Percentiles rank a stretch among this genome's conserved stretches.
These are phyloP conservation scores for Schoenoplectus tabernaemontani DNA, from an alignment of 202 grass and related monocot species.

Conservation along the genomic window DNA sequence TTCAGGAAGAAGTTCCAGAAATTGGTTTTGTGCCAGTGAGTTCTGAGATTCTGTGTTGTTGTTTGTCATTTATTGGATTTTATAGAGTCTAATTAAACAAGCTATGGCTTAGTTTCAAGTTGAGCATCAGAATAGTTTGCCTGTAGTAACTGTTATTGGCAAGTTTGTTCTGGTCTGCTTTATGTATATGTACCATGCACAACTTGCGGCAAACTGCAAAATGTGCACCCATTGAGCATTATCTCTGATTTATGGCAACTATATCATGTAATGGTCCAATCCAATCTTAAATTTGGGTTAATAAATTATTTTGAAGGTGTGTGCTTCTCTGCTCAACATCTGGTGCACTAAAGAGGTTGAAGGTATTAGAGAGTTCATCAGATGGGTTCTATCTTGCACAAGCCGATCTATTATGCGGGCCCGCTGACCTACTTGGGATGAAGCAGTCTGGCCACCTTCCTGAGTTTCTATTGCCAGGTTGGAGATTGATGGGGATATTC, in stretches of 20 bases:
- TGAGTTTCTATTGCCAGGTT: slow-evolving; percentile 90
- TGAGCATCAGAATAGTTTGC: neutral
- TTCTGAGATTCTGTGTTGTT: slow-evolving; percentile 1
- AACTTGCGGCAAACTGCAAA: neutral
- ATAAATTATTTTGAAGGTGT: slow-evolving; percentile 28
- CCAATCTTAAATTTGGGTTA: neutral
- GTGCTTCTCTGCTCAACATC: slow-evolving; percentile 59
- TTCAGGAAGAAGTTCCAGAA: neutral
- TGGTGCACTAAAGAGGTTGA: slow-evolving; percentile 46
- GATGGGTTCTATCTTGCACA: slow-evolving; percentile 88
- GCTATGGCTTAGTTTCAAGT: neutral
- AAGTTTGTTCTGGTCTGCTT: too few species aligned
- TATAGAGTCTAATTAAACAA: neutral
- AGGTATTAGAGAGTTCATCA: slow-evolving; percentile 68
- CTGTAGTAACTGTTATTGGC: too few species aligned
- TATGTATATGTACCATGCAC: neutral
- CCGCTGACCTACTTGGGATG: slow-evolving; percentile 79
- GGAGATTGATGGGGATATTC: slow-evolving; percentile 78
- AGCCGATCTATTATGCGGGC: slow-evolving; percentile 77
- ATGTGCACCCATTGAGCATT: neutral
- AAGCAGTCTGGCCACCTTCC: slow-evolving; percentile 95
- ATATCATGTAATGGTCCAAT: neutral
- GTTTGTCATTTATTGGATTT: neutral
- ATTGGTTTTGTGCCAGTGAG: neutral
- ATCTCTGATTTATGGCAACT: neutral